Percentiles rank a stretch among this genome's conserved stretches.
phyloP scores from a whole-genome alignment of 2,329 filamentous ascomycete genomes.

The Ascosphaera pollenicola region DNA sequence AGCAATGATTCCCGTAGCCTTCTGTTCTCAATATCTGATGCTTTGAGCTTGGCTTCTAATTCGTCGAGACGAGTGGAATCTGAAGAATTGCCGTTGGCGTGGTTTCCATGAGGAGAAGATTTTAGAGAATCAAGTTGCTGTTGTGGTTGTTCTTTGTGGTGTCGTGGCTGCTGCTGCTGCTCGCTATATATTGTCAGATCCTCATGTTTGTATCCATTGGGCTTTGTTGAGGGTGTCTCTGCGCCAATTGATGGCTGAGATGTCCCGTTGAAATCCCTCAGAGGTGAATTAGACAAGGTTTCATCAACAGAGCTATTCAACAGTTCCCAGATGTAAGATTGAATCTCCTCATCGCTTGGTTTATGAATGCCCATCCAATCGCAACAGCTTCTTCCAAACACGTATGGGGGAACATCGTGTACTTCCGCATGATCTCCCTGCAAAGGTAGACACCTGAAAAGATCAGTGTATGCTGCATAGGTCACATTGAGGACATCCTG shows the following conservation, averaged over 20 bases:
- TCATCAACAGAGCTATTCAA: not conserved
- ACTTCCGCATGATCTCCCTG: not conserved
- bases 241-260: no score
- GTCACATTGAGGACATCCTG: not conserved
- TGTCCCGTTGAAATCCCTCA: no score
- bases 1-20: not conserved
- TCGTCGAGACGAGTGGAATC: not conserved
- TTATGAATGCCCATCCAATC: not conserved
- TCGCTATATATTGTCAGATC: not conserved
- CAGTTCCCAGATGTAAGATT: not conserved
- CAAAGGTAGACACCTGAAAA: not conserved
- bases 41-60: not conserved
- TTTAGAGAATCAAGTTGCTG: not conserved
- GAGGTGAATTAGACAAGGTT: not conserved
- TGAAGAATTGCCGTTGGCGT: not conserved
- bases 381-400: not conserved
- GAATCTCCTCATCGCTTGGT: not conserved
- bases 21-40: not conserved
- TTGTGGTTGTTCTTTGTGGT: not conserved
- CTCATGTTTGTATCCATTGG: no score
- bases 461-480: not conserved
- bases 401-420: not conserved
- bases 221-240: no score
- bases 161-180: not conserved
- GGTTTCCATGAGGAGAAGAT: not conserved